These are phyloP conservation scores for Verticillium zaregamsianum DNA, from an alignment of 2,329 filamentous ascomycete genomes.

Conservation along the genomic window DNA sequence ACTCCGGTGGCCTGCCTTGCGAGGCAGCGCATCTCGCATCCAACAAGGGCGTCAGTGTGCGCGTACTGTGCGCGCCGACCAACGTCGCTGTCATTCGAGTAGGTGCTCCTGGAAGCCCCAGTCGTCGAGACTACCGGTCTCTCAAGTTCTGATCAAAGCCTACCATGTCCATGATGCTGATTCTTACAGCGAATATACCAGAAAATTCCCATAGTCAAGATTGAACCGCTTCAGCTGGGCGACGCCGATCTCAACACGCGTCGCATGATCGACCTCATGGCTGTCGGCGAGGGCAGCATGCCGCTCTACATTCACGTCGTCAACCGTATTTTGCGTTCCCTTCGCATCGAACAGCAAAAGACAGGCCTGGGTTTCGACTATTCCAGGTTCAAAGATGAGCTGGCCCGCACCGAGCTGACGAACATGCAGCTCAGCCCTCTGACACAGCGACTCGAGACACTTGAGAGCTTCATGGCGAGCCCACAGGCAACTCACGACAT, in stretches of 20 bases:
- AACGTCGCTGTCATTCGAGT: conserved; percentile 35
- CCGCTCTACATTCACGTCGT: conserved; percentile 58
- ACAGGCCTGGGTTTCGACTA: conserved; percentile 42
- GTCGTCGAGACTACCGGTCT: too few species aligned
- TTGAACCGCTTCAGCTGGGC: conserved; percentile 47
- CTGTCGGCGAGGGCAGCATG: conserved; percentile 36
- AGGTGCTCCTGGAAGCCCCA: too few species aligned
- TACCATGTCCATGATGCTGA: too few species aligned
- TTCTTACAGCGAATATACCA: conserved; percentile 34
- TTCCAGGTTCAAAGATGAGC: conserved; percentile 33
- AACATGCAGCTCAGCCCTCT: conserved; percentile 50
- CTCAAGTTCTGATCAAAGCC: too few species aligned
- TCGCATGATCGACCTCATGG: conserved; percentile 58
- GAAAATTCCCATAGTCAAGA: conserved; percentile 34
- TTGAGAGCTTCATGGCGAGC: conserved; percentile 61
- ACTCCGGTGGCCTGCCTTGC: conserved; percentile 44
- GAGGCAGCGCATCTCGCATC: conserved; percentile 56
- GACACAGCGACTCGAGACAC: conserved; percentile 52
- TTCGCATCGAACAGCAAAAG: conserved; percentile 43
- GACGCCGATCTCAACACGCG: conserved; percentile 50
- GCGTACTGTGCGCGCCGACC: conserved; percentile 51
- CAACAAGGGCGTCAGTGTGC: conserved; percentile 36
- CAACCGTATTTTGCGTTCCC: conserved; percentile 50
- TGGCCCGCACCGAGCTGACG: conserved; percentile 34
- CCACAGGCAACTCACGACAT: neutral